These are phyloP conservation scores for Sclerotiophoma versabilis DNA, from an alignment of 2,329 filamentous ascomycete genomes.

Conservation along the genomic window DNA sequence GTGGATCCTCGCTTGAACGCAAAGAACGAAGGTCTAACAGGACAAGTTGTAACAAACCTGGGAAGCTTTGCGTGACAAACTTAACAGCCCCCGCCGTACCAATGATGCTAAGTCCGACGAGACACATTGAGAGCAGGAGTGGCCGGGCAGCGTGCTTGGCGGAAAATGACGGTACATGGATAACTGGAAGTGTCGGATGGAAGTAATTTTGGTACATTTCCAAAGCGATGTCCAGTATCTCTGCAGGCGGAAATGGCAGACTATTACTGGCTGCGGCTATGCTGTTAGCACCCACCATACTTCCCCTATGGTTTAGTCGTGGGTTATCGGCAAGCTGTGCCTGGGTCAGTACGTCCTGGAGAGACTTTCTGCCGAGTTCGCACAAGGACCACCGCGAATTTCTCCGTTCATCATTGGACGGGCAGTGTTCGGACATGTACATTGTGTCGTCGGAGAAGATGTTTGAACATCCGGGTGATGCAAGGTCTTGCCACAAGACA, in stretches of 20 bases:
- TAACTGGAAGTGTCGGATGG: slow-evolving; percentile 60
- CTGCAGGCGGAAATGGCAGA: slow-evolving; percentile 56
- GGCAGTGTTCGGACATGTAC: slow-evolving; percentile 1
- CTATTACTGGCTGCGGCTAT: slow-evolving; percentile 39
- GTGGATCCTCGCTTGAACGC: slow-evolving; percentile 49
- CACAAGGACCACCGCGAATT: slow-evolving; percentile 49
- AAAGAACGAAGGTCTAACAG: slow-evolving; percentile 53
- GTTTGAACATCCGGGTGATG: slow-evolving; percentile 41
- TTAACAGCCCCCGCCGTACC: slow-evolving; percentile 60
- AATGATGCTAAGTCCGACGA: slow-evolving; percentile 61
- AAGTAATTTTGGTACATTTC: slow-evolving; percentile 63
- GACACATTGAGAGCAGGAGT: slow-evolving; percentile 60
- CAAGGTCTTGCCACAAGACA: slow-evolving; percentile 45
- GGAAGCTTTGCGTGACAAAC: slow-evolving; percentile 58
- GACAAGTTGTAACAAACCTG: slow-evolving; percentile 50
- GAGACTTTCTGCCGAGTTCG: slow-evolving; percentile 50
- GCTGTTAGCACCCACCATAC: slow-evolving; percentile 43
- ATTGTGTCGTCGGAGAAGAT: slow-evolving; percentile 40
- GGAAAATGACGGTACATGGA: slow-evolving; percentile 62
- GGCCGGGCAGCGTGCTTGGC: slow-evolving; percentile 57
- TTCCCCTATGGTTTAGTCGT: slow-evolving; percentile 38
- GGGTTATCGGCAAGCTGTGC: slow-evolving; percentile 28
- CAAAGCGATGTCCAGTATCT: slow-evolving; percentile 62
- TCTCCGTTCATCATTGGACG: slow-evolving; percentile 15
- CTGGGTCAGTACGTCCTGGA: slow-evolving; percentile 43